phyloP scores from a whole-genome alignment of 805 yeast genomes.

The Candida chauliodis region DNA sequence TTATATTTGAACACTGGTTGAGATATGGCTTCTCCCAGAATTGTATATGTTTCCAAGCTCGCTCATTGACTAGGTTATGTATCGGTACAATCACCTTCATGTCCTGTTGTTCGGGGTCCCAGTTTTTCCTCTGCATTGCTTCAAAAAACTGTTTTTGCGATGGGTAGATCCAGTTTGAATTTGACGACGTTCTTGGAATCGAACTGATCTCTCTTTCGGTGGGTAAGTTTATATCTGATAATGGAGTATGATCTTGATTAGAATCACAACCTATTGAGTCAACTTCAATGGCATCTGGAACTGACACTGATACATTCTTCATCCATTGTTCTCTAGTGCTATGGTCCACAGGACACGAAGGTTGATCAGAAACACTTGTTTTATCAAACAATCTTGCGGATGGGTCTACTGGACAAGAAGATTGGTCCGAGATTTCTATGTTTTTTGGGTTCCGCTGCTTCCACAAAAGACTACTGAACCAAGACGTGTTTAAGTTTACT shows the following conservation, averaged over 20 bases:
- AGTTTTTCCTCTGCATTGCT: conserved; percentile 88
- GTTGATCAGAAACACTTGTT: conserved; percentile 21
- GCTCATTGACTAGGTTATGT: conserved; percentile 89
- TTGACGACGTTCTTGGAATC: conserved; percentile 69
- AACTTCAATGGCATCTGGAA: conserved; percentile 41
- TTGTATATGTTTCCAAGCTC: conserved; percentile 83
- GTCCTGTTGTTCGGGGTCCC: conserved; percentile 78
- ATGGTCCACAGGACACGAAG: conserved; percentile 42
- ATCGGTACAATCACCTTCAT: conserved; percentile 92
- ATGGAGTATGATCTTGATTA: conserved; percentile 21
- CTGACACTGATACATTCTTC: conserved; percentile 29
- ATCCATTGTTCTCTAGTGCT: conserved; percentile 36
- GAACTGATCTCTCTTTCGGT: conserved; percentile 75
- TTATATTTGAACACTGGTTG: conserved; percentile 72
- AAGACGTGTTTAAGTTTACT: neutral
- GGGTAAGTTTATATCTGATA: conserved; percentile 43
- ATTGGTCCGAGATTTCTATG: neutral
- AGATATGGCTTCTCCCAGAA: conserved; percentile 72
- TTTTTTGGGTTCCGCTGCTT: neutral
- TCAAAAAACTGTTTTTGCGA: conserved; percentile 92
- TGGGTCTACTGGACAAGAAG: conserved; percentile 55
- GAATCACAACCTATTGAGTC: conserved; percentile 40
- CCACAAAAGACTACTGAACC: neutral
- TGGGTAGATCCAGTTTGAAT: conserved; percentile 87
- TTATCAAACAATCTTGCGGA: conserved; percentile 18